Percentiles rank a stretch among this genome's conserved stretches.
Evolutionary conservation across 208 protist genomes (phyloP).

Genomic region (Spongospora subterranea): DNA sequence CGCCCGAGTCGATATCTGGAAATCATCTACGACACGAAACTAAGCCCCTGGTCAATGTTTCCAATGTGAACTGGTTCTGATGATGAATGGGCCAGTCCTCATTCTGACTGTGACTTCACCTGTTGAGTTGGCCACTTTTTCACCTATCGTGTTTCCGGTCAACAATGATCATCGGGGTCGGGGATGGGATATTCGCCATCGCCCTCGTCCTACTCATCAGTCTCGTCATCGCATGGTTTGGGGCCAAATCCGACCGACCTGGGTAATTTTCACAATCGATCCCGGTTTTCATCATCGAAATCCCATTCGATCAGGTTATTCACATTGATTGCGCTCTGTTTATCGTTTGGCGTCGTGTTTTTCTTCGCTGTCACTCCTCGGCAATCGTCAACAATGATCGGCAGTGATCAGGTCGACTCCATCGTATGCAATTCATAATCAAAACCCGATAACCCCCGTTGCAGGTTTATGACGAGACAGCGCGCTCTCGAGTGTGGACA

Average conservation of each 20-base stretch:
- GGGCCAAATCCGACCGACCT: neutral
- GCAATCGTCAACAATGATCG: neutral
- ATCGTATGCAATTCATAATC: neutral
- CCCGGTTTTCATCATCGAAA: neutral
- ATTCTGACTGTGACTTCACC: no score
- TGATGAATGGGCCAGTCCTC: no score
- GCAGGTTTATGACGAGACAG: neutral
- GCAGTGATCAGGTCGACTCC: neutral
- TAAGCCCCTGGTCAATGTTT: no score
- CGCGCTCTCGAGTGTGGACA: neutral
- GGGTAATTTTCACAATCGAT: neutral
- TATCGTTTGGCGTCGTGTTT: neutral
- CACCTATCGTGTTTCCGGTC: no score
- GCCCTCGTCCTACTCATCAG: neutral
- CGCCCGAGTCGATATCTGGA: no score
- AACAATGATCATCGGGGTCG: neutral
- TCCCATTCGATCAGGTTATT: neutral
- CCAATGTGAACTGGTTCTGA: no score
- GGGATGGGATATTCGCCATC: neutral
- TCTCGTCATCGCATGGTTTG: neutral
- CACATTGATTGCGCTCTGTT: neutral
- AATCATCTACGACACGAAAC: no score
- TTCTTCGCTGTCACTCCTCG: neutral
- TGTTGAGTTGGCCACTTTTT: no score
- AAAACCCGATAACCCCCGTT: neutral